Conservation (phyloP, 805 yeast species). For the Alloascoidea africana region DNA sequence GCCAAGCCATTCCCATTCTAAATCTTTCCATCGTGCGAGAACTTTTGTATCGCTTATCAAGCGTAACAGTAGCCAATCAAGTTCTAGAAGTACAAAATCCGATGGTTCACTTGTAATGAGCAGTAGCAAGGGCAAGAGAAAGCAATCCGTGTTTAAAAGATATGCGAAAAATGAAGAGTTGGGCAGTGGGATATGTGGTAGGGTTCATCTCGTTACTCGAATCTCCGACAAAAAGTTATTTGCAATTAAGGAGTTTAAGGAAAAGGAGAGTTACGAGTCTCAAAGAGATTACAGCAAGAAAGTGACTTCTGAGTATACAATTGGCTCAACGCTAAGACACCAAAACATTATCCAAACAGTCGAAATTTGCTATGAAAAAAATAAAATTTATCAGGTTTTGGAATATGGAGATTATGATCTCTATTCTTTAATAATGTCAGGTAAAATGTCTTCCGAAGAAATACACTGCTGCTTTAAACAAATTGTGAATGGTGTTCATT, state of each 20-base stretch:
- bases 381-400: conserved; percentile 67
- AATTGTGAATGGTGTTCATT: conserved; percentile 53
- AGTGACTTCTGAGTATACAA: conserved; percentile 74
- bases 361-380: conserved; percentile 70
- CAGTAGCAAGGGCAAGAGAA: no score
- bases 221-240: conserved; percentile 46
- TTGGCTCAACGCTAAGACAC: conserved; percentile 68
- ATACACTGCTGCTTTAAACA: conserved; percentile 72
- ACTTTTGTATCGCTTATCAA: no score
- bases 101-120: no score
- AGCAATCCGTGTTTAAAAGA: no score
- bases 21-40: no score
- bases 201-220: conserved; percentile 52
- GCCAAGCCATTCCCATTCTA: no score
- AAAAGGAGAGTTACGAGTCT: conserved; percentile 49
- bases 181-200: conserved; percentile 82
- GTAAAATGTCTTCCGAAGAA: conserved; percentile 57
- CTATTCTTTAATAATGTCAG: conserved; percentile 75
- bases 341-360: conserved; percentile 71
- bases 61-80: no score
- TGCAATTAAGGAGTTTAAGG: conserved; percentile 73
- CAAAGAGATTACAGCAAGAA: conserved; percentile 69
- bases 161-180: no score
- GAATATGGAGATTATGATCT: conserved; percentile 76
- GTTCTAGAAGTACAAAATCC: no score